These are phyloP conservation scores for Aspergillus alliaceus DNA, from an alignment of 2,329 filamentous ascomycete genomes.

Conservation along the genomic window DNA sequence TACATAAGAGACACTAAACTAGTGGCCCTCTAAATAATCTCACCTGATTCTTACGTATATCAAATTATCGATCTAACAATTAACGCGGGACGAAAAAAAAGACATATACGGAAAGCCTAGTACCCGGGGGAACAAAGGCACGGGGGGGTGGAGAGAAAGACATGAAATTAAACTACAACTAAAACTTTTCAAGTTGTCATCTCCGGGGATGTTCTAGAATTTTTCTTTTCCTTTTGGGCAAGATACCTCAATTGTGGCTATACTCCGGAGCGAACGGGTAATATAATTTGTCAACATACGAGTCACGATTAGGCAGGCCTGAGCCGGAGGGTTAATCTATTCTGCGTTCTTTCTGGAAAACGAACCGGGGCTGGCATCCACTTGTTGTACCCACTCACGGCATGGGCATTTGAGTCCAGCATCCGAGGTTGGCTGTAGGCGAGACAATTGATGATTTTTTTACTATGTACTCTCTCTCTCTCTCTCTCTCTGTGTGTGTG, in stretches of 20 bases:
- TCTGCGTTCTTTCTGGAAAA: not conserved
- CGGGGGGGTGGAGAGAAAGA: not conserved
- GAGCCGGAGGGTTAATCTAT: not conserved
- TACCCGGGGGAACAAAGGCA: not conserved
- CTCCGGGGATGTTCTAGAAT: not conserved
- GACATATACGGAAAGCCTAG: not conserved
- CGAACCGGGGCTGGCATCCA: not conserved
- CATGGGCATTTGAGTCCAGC: not conserved
- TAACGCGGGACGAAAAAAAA: not conserved
- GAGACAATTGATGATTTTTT: too few species aligned
- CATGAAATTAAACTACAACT: not conserved
- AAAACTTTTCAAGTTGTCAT: constrained; percentile 5
- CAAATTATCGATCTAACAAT: not conserved
- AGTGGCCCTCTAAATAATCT: not conserved
- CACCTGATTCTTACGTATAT: not conserved
- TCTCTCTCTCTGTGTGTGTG: not conserved
- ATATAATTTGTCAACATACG: not conserved
- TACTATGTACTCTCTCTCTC: too few species aligned
- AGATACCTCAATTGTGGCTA: not conserved
- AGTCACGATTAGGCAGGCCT: not conserved
- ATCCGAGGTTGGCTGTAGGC: not conserved
- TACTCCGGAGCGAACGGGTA: not conserved
- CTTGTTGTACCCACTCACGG: not conserved
- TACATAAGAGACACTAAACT: not conserved
- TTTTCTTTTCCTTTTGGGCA: not conserved